phyloP scores from a whole-genome alignment of 345 rosid species.

The Mallotus nudiflorus region DNA sequence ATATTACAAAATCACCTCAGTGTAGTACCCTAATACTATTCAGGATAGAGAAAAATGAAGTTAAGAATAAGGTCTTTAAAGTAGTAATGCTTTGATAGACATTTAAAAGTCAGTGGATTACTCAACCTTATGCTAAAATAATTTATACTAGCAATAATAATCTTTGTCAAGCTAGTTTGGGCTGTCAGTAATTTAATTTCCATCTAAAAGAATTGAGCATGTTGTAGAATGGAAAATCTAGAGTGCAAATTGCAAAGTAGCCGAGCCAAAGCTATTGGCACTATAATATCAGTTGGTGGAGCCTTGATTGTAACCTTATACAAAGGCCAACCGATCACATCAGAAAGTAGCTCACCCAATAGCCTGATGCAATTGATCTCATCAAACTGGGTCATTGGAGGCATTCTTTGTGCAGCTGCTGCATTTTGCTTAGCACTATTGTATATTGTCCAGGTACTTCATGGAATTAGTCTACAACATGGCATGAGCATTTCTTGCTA shows the following conservation, averaged over 20 bases:
- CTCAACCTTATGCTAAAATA: no score
- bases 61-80: no score
- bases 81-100: no score
- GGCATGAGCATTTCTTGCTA: not conserved
- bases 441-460: conserved; percentile 26
- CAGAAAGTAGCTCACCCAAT: not conserved
- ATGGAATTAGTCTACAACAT: not conserved
- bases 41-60: no score
- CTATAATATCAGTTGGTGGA: conserved; percentile 24
- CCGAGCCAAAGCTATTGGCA: conserved; percentile 31
- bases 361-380: not conserved
- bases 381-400: conserved; percentile 36
- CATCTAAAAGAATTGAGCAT: no score
- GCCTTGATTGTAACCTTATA: conserved; percentile 27
- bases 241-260: conserved; percentile 26
- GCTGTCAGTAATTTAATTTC: no score
- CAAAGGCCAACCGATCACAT: conserved; percentile 19
- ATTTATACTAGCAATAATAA: no score
- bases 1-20: no score
- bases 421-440: not conserved
- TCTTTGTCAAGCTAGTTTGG: no score
- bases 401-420: conserved; percentile 20
- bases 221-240: conserved; percentile 28
- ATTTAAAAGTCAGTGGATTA: no score
- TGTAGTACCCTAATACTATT: no score